Base-by-base conservation (phyloP, 306 rosid species). In the Cucumis melo region DNA sequence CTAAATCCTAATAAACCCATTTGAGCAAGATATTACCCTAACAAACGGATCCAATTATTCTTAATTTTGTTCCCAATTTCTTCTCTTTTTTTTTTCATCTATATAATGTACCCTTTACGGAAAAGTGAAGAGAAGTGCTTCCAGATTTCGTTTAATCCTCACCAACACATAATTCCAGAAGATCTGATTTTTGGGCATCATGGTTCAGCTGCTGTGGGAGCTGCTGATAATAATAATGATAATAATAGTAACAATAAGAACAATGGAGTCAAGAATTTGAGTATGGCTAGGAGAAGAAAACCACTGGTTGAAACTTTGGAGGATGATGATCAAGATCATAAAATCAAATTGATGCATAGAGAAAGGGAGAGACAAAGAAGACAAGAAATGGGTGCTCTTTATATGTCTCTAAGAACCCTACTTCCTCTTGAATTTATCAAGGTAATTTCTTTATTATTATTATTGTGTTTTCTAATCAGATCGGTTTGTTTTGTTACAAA, bases 341-440 rank as follows among this genome's bases (percentile, higher is more conserved):
- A 63, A 62, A 78, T 42, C 70, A 87, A 81, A 74, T 77, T 79
- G 54, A 65, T 84, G 78, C 90, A 87, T 41, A 81, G 88, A 58
- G 87, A 84, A 76, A 81, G 55, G 75, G 88, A 87, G 32, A 76
- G 83, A 32, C 85, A 87, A 77, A 77, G 90, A 77, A 80, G 90
- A 76, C 86, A 78, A 66, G 74, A 76, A 38, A 80, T 81, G 85
- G 81, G 84, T 50, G 41, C 74, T 42, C 84, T 81, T n/a, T 67
- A 78, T 73, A 55, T 75, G n/a, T 72, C 90, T 19, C 85, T 87
- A 44, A 73, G 84, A 67, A 82, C 86, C 20, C 75, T 80, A 38
- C 83, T 84, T 46, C 88, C 90, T 64, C 65, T 51, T 73, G 87
- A 87, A 48, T 65, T 58, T 50, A 80, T 80, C 48, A 68, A 76